phyloP scores from a whole-genome alignment of 2,329 filamentous ascomycete species.

The Xylariaceae sp. region DNA sequence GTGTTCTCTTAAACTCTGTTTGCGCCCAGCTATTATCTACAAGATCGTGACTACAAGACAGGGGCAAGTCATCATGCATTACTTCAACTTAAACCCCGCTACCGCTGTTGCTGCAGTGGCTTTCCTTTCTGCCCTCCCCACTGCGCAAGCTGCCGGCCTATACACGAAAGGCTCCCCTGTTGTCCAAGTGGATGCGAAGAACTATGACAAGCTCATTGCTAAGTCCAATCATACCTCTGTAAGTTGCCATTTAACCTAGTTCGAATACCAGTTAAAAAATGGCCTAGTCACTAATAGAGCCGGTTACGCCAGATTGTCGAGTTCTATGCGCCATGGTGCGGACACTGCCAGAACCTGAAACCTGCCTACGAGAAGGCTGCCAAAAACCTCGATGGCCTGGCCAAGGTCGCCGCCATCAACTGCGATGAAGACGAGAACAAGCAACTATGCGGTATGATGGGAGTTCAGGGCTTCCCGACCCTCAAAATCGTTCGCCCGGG shows the following conservation, averaged over 20 bases:
- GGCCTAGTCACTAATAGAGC: constrained; percentile 7
- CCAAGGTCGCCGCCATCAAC: constrained; percentile 92
- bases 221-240: constrained; percentile 93
- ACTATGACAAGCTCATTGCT: constrained; percentile 81
- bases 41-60: constrained; percentile 7
- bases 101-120: constrained; percentile 65
- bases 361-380: constrained; percentile 95
- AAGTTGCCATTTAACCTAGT: constrained; percentile 34
- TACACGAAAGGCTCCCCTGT: constrained; percentile 90
- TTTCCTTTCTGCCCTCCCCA: constrained; percentile 70
- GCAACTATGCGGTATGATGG: constrained; percentile 81
- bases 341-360: constrained; percentile 95
- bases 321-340: constrained; percentile 98
- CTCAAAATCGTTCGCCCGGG: constrained; percentile 90
- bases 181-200: constrained; percentile 78
- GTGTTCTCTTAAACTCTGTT: neutral
- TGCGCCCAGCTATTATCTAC: constrained; percentile 7
- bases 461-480: constrained; percentile 92
- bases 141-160: constrained; percentile 71
- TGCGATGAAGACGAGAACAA: constrained; percentile 97
- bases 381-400: constrained; percentile 85
- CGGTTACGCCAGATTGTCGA: constrained; percentile 62
- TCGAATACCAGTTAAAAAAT: neutral
- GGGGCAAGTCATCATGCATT: constrained; percentile 54
- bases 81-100: constrained; percentile 52